Evolutionary conservation across 2,329 filamentous ascomycete species (phyloP).

Genomic region (Mariannaea sp.): DNA sequence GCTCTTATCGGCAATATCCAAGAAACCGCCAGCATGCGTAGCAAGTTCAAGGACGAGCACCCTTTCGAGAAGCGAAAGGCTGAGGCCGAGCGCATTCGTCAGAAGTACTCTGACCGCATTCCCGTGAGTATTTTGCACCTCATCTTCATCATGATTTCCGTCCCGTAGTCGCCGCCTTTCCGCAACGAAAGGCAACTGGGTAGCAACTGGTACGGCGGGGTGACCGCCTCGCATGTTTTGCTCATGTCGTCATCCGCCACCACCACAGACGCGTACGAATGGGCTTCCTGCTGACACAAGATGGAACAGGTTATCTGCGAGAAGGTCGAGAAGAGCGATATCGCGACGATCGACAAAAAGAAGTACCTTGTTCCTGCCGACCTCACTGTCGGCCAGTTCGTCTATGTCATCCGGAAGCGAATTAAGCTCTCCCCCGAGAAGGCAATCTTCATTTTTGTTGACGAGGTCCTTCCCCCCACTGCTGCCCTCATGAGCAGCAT

Average conservation of each 20-base stretch:
- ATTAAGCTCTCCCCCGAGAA: slow-evolving; percentile 99
- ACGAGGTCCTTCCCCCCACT: slow-evolving; percentile 94
- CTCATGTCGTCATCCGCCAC: background rate
- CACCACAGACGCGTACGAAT: background rate
- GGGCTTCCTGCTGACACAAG: slow-evolving; percentile 8
- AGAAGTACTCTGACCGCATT: slow-evolving; percentile 98
- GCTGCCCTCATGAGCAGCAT: slow-evolving; percentile 99
- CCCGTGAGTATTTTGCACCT: slow-evolving; percentile 74
- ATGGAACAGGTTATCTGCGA: slow-evolving; percentile 90
- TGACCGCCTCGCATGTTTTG: slow-evolving; percentile 23
- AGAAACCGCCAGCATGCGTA: slow-evolving; percentile 74
- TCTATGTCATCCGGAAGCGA: slow-evolving; percentile 99
- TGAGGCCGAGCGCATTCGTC: slow-evolving; percentile 97
- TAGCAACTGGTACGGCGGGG: slow-evolving; percentile 17
- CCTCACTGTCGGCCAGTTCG: slow-evolving; percentile 97
- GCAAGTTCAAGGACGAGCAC: slow-evolving; percentile 99
- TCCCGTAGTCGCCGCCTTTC: background rate
- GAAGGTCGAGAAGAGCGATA: slow-evolving; percentile 99
- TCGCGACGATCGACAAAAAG: slow-evolving; percentile 99
- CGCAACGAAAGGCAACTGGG: background rate
- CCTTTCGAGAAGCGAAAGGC: slow-evolving; percentile 99
- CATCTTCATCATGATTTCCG: slow-evolving; percentile 2
- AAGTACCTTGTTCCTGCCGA: slow-evolving; percentile 98
- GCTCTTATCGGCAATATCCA: slow-evolving; percentile 23
- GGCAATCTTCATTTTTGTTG: slow-evolving; percentile 99